Evolutionary conservation across 202 grass and related monocot species (phyloP).

Genomic region (Digitaria exilis): DNA sequence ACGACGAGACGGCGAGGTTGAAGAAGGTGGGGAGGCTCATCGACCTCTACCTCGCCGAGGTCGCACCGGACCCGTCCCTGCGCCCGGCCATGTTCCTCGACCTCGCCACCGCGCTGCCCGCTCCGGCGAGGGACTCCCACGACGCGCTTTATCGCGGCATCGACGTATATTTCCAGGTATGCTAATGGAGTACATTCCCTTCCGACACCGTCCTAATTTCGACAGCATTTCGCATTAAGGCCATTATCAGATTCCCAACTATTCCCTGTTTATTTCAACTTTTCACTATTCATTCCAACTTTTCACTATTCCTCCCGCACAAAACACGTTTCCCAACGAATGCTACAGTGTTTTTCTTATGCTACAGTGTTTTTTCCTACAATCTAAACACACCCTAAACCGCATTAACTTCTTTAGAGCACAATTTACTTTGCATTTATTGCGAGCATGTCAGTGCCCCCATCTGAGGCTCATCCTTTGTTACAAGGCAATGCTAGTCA

Average conservation of each 20-base stretch:
- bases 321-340: no score
- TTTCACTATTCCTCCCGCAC: no score
- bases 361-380: no score
- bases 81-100: conserved; percentile 68
- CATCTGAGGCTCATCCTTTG: not conserved
- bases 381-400: no score
- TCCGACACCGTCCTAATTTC: conserved; percentile 5
- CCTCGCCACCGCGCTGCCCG: conserved; percentile 63
- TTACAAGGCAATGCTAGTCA: not conserved
- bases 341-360: no score
- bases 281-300: no score
- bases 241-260: no score
- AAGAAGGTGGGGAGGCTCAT: conserved; percentile 71
- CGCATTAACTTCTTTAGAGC: not conserved
- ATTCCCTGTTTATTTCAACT: no score
- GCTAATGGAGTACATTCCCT: not conserved
- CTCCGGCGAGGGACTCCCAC: conserved; percentile 79
- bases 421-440: conserved; percentile 28
- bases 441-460: not conserved
- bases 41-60: conserved; percentile 89
- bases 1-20: conserved; percentile 44
- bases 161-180: conserved; percentile 89
- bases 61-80: conserved; percentile 77
- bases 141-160: conserved; percentile 85
- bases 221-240: conserved; percentile 33